These are phyloP conservation scores for Astrocystis sublimbata DNA, from an alignment of 495 filamentous ascomycete genomes.

Conservation along the genomic window DNA sequence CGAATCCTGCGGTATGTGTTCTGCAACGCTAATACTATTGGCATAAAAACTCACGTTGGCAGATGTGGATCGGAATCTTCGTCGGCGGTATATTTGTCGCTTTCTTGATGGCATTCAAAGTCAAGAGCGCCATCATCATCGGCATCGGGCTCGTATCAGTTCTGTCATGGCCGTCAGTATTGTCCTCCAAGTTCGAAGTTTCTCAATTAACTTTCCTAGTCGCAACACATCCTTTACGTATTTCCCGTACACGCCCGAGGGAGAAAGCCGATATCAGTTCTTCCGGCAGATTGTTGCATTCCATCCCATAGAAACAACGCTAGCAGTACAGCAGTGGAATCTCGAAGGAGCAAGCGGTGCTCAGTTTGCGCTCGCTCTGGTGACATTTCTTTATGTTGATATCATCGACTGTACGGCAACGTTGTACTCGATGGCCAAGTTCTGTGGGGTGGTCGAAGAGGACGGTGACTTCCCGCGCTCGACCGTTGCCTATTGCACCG, in stretches of 20 bases:
- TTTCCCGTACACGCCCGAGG: slow-evolving; percentile 68
- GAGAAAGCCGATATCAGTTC: slow-evolving; percentile 67
- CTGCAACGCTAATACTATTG: background rate
- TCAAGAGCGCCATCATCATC: slow-evolving; percentile 79
- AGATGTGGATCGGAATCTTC: slow-evolving; percentile 78
- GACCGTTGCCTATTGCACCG: slow-evolving; percentile 46
- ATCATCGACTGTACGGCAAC: slow-evolving; percentile 68
- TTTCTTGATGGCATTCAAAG: slow-evolving; percentile 75
- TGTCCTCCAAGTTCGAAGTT: background rate
- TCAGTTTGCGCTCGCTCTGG: slow-evolving; percentile 69
- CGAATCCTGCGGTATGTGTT: slow-evolving; percentile 58
- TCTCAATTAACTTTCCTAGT: slow-evolving; percentile 31
- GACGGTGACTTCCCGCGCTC: slow-evolving; percentile 67
- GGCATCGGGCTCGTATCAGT: slow-evolving; percentile 81
- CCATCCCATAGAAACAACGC: slow-evolving; percentile 68
- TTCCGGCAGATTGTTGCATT: slow-evolving; percentile 79
- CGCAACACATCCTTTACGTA: slow-evolving; percentile 73
- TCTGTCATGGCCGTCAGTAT: slow-evolving; percentile 70
- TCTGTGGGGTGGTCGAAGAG: slow-evolving; percentile 55
- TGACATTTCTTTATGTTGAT: slow-evolving; percentile 87
- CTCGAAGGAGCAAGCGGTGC: slow-evolving; percentile 53
- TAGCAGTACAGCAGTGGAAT: slow-evolving; percentile 69
- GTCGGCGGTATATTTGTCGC: slow-evolving; percentile 75
- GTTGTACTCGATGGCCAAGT: slow-evolving; percentile 80
- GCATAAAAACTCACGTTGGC: slow-evolving; percentile 21